A percentile compares a stretch with the other conserved stretches of the same genome.
phyloP scores from a whole-genome alignment of 139 green algal genomes.

The Tetraselmis chui region DNA sequence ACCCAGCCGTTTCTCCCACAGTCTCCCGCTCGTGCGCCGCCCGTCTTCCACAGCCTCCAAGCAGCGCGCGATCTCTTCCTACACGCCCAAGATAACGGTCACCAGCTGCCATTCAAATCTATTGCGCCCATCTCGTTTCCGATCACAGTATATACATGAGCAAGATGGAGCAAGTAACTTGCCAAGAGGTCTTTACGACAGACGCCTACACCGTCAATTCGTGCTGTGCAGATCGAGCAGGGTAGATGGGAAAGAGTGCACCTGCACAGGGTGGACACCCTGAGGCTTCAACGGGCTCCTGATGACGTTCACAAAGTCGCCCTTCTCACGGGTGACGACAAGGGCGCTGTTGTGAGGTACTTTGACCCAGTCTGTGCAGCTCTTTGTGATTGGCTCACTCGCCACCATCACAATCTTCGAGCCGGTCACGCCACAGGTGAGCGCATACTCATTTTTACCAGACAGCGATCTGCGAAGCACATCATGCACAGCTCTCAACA shows the following conservation, averaged over 20 bases:
- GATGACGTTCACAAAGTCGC: conserved; percentile 72
- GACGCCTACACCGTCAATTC: too few species aligned
- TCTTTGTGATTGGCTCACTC: conserved; percentile 85
- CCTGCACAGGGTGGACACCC: conserved; percentile 29
- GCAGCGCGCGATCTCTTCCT: conserved; percentile 12
- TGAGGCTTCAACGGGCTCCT: conserved; percentile 35
- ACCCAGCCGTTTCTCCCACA: conserved; percentile 2
- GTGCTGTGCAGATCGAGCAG: too few species aligned
- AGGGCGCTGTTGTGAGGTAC: conserved; percentile 79
- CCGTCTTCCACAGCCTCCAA: conserved; percentile 20
- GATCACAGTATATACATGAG: too few species aligned
- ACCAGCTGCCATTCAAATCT: too few species aligned
- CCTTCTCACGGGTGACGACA: conserved; percentile 68
- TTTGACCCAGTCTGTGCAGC: conserved; percentile 75
- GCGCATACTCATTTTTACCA: conserved; percentile 57
- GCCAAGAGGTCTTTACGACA: too few species aligned
- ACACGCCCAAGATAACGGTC: too few species aligned
- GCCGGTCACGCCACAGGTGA: conserved; percentile 62
- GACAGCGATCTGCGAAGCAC: neutral
- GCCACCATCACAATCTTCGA: conserved; percentile 74
- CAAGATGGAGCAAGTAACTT: too few species aligned
- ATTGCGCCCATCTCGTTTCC: too few species aligned
- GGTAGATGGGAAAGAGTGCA: too few species aligned
- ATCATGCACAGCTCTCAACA: too few species aligned
- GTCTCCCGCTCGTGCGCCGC: neutral